Evolutionary conservation across 2,329 filamentous ascomycete species (phyloP), one percentile per base, ranked within the genome.

Genomic region (Fusarium solani-melongenae): DNA sequence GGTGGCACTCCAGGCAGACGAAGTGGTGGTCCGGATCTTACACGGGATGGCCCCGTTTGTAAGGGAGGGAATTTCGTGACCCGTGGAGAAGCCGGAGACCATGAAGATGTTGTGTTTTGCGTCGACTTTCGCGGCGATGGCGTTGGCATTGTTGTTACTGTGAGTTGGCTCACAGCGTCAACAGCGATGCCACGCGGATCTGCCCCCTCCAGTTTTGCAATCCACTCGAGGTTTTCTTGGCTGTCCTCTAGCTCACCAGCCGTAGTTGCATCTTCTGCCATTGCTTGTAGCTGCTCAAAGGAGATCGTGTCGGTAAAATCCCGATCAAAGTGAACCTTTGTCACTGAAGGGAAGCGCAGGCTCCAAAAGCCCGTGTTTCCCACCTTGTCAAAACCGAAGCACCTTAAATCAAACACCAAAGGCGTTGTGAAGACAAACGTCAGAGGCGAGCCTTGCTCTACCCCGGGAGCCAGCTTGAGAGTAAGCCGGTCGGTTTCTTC

Each of bases 271-370:
- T 88, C 83, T 33, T 85, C 81, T 0, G 93, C 94, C 78, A 93
- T 85, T 7, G 86, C 79, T 74, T 95, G 92, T 4, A 98, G 84
- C 62, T 94, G 91, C 1, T 87, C 81, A 71, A 95, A 94, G 0
- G 91, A 90, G 20, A 94, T 84, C 1, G 91, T 88, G 66, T 97
- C 93, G 24, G 87, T 84, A 78, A 89, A 93, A 3, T 89, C 89
- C 27, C 94, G 88, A 79, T 98, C 94, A 69, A 88, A 89, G 76
- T 97, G 94, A 11, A 97, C 86, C 77, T 96, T 97, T 65, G 90
- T 87, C 5, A 96, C 89, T 3, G 89, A 86, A 1, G 95, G 93
- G 77, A 97, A 97, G 2, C 95, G 88, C 61, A 94, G 88, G 67
- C 91, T 92, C 85, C 90, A 94, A 77, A 93, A 95, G 1, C 87